phyloP scores from a whole-genome alignment of 2,329 filamentous ascomycete genomes.

The Arachnomyces sp. region DNA sequence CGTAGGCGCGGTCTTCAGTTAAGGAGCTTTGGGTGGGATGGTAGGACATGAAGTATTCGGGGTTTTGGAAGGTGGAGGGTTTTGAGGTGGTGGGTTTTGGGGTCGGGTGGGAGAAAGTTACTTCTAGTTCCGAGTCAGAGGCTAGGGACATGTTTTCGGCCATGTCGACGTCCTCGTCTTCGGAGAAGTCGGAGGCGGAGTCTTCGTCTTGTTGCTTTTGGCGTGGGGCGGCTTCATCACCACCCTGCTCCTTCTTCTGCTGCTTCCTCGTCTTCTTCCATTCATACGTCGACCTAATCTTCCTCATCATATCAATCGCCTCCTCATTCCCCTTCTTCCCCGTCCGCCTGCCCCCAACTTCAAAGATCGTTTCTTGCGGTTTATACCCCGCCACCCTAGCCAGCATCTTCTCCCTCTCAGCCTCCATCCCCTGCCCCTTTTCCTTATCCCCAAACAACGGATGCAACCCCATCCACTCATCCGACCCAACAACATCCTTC shows the following conservation, averaged over 20 bases:
- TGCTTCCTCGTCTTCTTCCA: slow-evolving; percentile 33
- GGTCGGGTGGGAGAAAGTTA: slow-evolving; percentile 57
- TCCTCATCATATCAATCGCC: slow-evolving; percentile 45
- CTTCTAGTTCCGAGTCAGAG: slow-evolving; percentile 55
- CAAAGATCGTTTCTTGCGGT: slow-evolving; percentile 92
- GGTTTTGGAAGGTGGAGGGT: slow-evolving; percentile 60
- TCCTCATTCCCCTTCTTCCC: slow-evolving; percentile 63
- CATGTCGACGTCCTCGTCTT: slow-evolving; percentile 29
- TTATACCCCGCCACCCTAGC: slow-evolving; percentile 81
- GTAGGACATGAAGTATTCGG: slow-evolving; percentile 95
- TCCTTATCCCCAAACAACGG: slow-evolving; percentile 65
- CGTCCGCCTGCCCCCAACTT: slow-evolving; percentile 70
- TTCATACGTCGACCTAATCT: slow-evolving; percentile 35
- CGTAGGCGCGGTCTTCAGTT: slow-evolving; percentile 86
- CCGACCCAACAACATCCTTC: slow-evolving; percentile 63
- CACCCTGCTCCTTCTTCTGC: slow-evolving; percentile 34
- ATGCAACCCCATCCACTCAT: slow-evolving; percentile 66
- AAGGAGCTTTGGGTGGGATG: slow-evolving; percentile 70
- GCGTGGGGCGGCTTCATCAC: slow-evolving; percentile 30
- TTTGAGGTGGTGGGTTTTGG: slow-evolving; percentile 42
- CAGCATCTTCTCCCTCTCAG: slow-evolving; percentile 75
- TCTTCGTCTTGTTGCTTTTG: slow-evolving; percentile 35
- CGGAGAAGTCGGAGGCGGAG: slow-evolving; percentile 27
- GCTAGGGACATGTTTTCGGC: slow-evolving; percentile 51
- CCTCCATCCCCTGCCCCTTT: slow-evolving; percentile 51